Base-by-base conservation (phyloP, 352 stramenopile species). In the Plasmopara viticola region DNA sequence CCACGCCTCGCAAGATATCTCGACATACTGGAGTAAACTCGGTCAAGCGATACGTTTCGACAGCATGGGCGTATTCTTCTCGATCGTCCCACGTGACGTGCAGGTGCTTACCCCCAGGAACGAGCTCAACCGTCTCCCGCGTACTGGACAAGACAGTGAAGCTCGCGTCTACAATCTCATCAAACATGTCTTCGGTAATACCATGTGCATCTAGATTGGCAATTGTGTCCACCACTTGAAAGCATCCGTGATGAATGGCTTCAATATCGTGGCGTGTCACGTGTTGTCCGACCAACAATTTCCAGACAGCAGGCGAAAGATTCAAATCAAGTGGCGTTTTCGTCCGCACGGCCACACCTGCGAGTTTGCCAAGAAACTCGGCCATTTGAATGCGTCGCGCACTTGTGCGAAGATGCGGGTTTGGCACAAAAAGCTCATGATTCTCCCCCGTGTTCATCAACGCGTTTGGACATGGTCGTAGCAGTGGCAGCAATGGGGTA, bases 291-390 rank as follows among this genome's bases (percentile, higher is more conserved):
- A 97, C 87, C 6, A 98, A 49, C n/a, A 87, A 52, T 54, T 97
- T 97, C 93, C 94, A 98, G 17, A 98, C 82, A 14, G 96, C 71
- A 0, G 84, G 68, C 20, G 93, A 84, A 20, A 98, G 64, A 49
- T 96, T 96, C 39, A 98, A 57, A 37, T 95, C 89, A 12, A 98
- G 69, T 44, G 88, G 93, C 28, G 93, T 95, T 71, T 97, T 96
- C 15, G 87, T 95, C 37, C 94, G 87, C 31, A 97, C 84, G 17
- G 90, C 89, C 42, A 97, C 89, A 17, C 93, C 94, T 53, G 97
- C 95, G 14, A 98, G 72, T 56, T 98, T 97, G 13, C 94, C 94
- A 12, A 98, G 72, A 56, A 97, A 98, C 53, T 95, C 82, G 35
- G 92, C 90, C 90, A 97, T 97, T 18, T 86, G 70, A 0, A 94